phyloP scores from a whole-genome alignment of 208 protist genomes.

The Trypanosoma brucei region DNA sequence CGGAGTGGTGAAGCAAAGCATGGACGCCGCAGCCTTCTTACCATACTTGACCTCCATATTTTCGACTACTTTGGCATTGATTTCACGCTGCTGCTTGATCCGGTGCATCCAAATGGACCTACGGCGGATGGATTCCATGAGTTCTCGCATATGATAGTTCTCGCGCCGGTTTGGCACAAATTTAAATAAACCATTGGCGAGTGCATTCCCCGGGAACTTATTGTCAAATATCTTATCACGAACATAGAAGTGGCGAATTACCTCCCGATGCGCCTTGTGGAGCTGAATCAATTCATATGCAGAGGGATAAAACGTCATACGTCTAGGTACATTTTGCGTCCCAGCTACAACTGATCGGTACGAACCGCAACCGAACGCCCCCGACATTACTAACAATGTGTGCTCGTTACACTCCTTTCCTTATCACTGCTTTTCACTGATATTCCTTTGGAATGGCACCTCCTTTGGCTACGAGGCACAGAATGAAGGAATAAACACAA shows the following conservation, averaged over 20 bases:
- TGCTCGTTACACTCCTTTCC: neutral
- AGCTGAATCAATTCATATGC: conserved; percentile 81
- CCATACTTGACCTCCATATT: conserved; percentile 26
- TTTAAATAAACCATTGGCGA: conserved; percentile 87
- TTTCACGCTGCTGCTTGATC: conserved; percentile 70
- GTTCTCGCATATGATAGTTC: conserved; percentile 68
- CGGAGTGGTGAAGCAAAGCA: conserved; percentile 54
- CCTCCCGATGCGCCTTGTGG: conserved; percentile 63
- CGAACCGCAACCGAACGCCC: conserved; percentile 77
- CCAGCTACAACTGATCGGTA: conserved; percentile 81
- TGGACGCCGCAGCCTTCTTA: conserved; percentile 22
- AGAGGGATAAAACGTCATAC: conserved; percentile 64
- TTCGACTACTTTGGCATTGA: conserved; percentile 60
- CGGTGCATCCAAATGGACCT: conserved; percentile 81
- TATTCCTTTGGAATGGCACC: too few species aligned
- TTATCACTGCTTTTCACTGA: too few species aligned
- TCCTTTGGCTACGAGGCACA: too few species aligned
- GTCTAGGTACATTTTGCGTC: conserved; percentile 24
- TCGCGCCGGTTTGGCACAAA: conserved; percentile 75
- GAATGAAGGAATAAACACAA: too few species aligned
- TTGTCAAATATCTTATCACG: conserved; percentile 89
- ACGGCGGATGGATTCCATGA: conserved; percentile 76
- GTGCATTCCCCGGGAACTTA: conserved; percentile 67
- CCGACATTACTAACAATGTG: conserved; percentile 52
- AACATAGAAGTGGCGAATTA: conserved; percentile 68